Base-by-base conservation (phyloP, 441 rosid species). In the Euphorbia schlechtendalii region DNA sequence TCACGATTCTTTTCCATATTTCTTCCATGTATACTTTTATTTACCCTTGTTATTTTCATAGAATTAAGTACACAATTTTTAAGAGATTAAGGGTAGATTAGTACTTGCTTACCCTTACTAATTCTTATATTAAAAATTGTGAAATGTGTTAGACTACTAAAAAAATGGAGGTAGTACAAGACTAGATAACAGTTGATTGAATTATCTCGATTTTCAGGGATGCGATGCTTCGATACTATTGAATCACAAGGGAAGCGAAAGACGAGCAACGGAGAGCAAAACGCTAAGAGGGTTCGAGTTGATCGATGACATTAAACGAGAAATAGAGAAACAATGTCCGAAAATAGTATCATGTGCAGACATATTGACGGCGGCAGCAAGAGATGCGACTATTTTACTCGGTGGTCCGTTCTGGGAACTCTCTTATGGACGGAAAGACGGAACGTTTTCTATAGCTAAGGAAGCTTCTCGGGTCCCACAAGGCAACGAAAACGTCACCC, bases 321-420 rank as follows among this genome's bases (percentile, higher is more conserved):
- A 66, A 54, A 15, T 84, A 0, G 84, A 84, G 71, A 72, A 46
- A 38, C 25, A 15, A 17, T 82, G 88, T 67, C 84, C 80, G 0
- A 71, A 21, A 72, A 80, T 59, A 0, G 83, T 74, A 0, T 80
- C 88, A 0, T 82, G 86, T 53, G 84, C 83, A 14, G 88, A 84
- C 65, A 80, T 82, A 63, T 73, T 84, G 10, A 84, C 88, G 0
- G 76, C 75, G 0, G 82, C 83, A 0, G 80, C 86, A 0, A 80
- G 85, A 64, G 86, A 80, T n/a, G 86, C 84, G n/a, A 75, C 86
- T 0, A 70, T 73, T 20, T 51, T 58, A 0, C 67, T 80, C 0
- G 82, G 84, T 5, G 88, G 84, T n/a, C 86, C 84, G 0, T 84
- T 79, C 64, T 81, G 88, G 85, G 82, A 76, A 74, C 71, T 80